These are phyloP conservation scores for Castanea crenata DNA, from an alignment of 306 rosid genomes.

Conservation along the genomic window DNA sequence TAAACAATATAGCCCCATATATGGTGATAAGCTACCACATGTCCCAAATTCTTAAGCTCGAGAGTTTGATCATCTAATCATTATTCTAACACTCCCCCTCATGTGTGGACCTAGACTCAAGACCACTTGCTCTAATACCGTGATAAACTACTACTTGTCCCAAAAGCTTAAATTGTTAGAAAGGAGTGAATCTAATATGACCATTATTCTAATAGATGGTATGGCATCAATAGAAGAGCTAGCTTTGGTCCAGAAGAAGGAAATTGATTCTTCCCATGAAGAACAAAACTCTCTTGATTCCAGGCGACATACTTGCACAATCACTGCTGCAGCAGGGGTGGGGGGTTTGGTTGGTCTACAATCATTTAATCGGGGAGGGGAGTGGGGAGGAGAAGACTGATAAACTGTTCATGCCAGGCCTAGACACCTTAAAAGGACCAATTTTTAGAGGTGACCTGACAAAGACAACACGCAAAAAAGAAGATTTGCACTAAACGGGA, in stretches of 20 bases:
- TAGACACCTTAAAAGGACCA: not conserved
- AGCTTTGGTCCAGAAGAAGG: not conserved
- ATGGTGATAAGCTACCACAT: not conserved
- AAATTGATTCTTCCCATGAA: not conserved
- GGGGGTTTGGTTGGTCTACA: not conserved
- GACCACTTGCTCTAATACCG: too few relatives aligned
- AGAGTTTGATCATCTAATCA: too few relatives aligned
- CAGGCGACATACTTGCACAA: not conserved
- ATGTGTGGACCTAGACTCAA: too few relatives aligned
- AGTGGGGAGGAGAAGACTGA: not conserved
- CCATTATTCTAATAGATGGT: too few relatives aligned
- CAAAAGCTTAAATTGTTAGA: too few relatives aligned
- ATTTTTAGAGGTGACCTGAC: not conserved
- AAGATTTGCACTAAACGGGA: not conserved
- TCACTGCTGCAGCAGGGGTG: not conserved
- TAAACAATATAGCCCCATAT: not conserved
- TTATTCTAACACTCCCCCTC: too few relatives aligned
- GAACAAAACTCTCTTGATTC: not conserved
- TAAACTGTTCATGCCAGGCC: not conserved
- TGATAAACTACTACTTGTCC: too few relatives aligned
- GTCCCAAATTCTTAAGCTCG: too few relatives aligned
- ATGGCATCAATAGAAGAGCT: not conserved
- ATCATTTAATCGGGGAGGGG: not conserved
- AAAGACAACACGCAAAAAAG: not conserved
- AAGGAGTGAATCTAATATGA: too few relatives aligned